Conservation (phyloP, 805 yeast species). For the Candida maltosa region DNA sequence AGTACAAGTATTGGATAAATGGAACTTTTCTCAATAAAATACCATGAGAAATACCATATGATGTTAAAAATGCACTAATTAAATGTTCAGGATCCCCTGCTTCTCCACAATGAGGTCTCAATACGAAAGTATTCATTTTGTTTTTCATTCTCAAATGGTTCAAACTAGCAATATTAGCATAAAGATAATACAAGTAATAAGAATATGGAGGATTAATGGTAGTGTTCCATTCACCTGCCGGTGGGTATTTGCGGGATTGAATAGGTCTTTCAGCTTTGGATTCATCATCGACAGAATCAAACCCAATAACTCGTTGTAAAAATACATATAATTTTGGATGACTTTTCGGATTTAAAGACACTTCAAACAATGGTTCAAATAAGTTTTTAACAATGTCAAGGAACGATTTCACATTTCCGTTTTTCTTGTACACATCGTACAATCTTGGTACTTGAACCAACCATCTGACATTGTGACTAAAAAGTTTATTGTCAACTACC, state of each 20-base stretch:
- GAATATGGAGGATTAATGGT: constrained; percentile 94
- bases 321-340: constrained; percentile 92
- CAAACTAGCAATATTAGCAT: constrained; percentile 80
- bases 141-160: constrained; percentile 77
- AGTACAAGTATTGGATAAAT: constrained; percentile 88
- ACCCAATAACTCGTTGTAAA: constrained; percentile 91
- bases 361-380: constrained; percentile 88
- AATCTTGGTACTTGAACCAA: constrained; percentile 91
- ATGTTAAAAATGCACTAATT: constrained; percentile 80
- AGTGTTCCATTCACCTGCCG: constrained; percentile 80
- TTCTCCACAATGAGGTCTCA: constrained; percentile 98
- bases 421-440: constrained; percentile 81
- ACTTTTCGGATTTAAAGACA: constrained; percentile 73
- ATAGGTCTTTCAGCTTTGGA: constrained; percentile 84
- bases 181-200: constrained; percentile 86
- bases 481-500: constrained; percentile 89
- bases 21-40: constrained; percentile 91
- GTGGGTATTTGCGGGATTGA: constrained; percentile 72
- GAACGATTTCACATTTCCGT: constrained; percentile 66
- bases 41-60: constrained; percentile 95
- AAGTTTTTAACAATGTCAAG: constrained; percentile 75
- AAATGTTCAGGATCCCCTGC: constrained; percentile 99
- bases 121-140: constrained; percentile 83
- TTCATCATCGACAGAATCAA: constrained; percentile 98
- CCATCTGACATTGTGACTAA: constrained; percentile 96